Percentiles rank a stretch among this genome's conserved stretches.
Evolutionary conservation across 257 asterid species (phyloP).

Genomic region (Paraleonurus japonicus): DNA sequence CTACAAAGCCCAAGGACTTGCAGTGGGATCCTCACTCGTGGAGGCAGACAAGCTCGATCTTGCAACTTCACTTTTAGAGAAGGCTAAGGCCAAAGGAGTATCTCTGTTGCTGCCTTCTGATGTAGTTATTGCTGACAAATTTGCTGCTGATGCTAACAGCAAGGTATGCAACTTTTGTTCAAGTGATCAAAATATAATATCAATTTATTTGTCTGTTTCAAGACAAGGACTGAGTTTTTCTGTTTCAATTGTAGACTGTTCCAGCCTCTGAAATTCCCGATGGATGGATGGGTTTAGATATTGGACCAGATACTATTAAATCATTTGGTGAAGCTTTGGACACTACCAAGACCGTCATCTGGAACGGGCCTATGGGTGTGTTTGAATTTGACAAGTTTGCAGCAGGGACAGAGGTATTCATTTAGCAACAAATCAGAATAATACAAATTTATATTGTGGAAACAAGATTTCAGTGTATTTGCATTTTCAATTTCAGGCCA

Average conservation of each 20-base stretch:
- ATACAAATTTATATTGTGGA: background rate
- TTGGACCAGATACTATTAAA: constrained; percentile 76
- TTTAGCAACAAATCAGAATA: background rate
- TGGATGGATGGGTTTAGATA: constrained; percentile 91
- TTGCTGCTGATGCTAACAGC: constrained; percentile 80
- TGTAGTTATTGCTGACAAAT: constrained; percentile 73
- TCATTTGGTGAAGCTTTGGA: constrained; percentile 63
- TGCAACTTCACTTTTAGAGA: constrained; percentile 66
- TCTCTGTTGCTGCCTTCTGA: constrained; percentile 70
- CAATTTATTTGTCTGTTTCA: too few relatives aligned
- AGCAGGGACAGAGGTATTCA: constrained; percentile 73
- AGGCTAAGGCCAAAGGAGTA: constrained; percentile 81
- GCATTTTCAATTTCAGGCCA: constrained; percentile 37
- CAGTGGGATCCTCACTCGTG: constrained; percentile 79
- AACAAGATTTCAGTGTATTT: background rate
- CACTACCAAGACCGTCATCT: constrained; percentile 64
- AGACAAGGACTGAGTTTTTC: background rate
- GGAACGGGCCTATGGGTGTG: constrained; percentile 96
- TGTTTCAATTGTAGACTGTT: constrained; percentile 41
- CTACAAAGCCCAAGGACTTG: constrained; percentile 76
- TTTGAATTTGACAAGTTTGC: constrained; percentile 89
- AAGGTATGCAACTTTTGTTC: constrained; percentile 40
- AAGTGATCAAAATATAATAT: too few relatives aligned
- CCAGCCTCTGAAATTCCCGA: constrained; percentile 82
- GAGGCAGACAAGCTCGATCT: constrained; percentile 84